Conservation (phyloP, 345 rosid species). For the Odontarrhena argentea region DNA sequence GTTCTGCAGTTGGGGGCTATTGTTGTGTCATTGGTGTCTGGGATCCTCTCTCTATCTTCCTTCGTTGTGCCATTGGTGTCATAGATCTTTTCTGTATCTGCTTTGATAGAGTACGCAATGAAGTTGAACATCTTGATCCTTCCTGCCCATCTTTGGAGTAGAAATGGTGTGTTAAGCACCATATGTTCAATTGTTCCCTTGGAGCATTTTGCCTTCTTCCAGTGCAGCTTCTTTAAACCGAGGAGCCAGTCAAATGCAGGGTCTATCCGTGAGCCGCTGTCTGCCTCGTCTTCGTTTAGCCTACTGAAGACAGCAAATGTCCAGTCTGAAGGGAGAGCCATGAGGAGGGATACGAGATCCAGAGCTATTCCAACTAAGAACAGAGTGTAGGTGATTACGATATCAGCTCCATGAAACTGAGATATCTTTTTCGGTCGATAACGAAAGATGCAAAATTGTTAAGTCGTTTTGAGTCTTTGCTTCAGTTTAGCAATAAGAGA, state of each 20-base stretch:
- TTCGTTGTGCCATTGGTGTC: slow-evolving; percentile 46
- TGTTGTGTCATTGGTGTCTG: slow-evolving; percentile 9
- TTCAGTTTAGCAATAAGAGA: too few species aligned
- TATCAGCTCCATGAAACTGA: slow-evolving; percentile 39
- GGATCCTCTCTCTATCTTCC: slow-evolving; percentile 30
- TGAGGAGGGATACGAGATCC: slow-evolving; percentile 41
- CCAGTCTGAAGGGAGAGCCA: slow-evolving; percentile 58
- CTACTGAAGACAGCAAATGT: slow-evolving; percentile 31
- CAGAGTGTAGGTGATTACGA: slow-evolving; percentile 49
- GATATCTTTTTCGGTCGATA: slow-evolving; percentile 25
- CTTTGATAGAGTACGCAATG: too few species aligned
- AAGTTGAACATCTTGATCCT: slow-evolving; percentile 39
- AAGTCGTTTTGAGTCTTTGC: too few species aligned
- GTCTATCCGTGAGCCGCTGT: too few species aligned
- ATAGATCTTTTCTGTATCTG: too few species aligned
- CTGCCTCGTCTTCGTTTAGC: too few species aligned
- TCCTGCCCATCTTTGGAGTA: slow-evolving; percentile 50
- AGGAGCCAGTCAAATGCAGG: slow-evolving; percentile 20
- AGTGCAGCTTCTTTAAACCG: slow-evolving; percentile 22
- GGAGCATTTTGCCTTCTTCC: background rate
- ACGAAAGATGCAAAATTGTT: slow-evolving; percentile 42
- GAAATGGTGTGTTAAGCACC: slow-evolving; percentile 38
- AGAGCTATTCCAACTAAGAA: slow-evolving; percentile 51
- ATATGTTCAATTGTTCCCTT: background rate
- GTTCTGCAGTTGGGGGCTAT: background rate